phyloP scores from a whole-genome alignment of 768 basidiomycete species.

The Auricularia auricula-judae region DNA sequence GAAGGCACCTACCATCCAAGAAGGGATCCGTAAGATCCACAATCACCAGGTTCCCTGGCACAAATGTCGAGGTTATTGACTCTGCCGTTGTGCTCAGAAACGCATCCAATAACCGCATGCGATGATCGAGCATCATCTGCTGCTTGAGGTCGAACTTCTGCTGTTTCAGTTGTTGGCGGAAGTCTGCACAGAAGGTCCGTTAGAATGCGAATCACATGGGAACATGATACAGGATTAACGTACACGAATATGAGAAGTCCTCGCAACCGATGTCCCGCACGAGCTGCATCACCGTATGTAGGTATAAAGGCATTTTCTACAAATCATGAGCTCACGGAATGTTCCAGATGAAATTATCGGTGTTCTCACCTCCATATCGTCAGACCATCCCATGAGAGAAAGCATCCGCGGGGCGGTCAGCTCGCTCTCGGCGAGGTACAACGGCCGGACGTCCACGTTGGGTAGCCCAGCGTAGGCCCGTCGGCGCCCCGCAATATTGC shows the following conservation, averaged over 20 bases:
- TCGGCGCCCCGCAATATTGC: background rate
- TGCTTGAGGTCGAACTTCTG: conserved; percentile 49
- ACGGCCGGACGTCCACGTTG: conserved; percentile 37
- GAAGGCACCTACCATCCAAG: background rate
- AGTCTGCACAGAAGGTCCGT: conserved; percentile 38
- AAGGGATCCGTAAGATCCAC: background rate
- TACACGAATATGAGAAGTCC: background rate
- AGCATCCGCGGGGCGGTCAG: conserved; percentile 59
- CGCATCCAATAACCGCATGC: conserved; percentile 47
- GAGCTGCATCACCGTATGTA: conserved; percentile 27
- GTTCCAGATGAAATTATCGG: too few relatives aligned
- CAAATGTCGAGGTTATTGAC: background rate
- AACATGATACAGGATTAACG: background rate
- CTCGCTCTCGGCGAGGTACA: conserved; percentile 47
- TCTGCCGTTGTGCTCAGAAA: conserved; percentile 31
- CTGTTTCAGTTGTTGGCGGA: conserved; percentile 34
- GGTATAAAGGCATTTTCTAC: conserved; percentile 5
- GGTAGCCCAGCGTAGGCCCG: conserved; percentile 5
- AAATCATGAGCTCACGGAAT: background rate
- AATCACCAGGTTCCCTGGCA: background rate
- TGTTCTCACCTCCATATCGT: conserved; percentile 3
- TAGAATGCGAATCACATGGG: conserved; percentile 23
- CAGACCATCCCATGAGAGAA: conserved; percentile 60
- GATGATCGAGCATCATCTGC: conserved; percentile 44
- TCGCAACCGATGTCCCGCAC: conserved; percentile 39